Evolutionary conservation across 139 green algal species (phyloP).

Genomic region (Micractinium conductrix): DNA sequence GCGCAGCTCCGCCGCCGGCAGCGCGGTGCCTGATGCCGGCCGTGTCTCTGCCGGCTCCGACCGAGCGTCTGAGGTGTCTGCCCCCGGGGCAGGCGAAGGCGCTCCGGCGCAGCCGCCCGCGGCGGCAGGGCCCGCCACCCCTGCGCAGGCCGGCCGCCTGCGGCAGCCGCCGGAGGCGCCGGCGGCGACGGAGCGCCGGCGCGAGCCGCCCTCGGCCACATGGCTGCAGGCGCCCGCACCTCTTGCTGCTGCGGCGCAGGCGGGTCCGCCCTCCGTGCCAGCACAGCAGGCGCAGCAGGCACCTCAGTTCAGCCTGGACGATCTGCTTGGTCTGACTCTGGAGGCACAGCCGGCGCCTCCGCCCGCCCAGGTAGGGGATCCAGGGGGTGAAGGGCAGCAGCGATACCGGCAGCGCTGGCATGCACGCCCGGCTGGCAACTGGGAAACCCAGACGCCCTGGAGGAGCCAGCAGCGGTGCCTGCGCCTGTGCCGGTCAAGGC

Average conservation of each 20-base stretch:
- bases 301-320: conserved; percentile 3
- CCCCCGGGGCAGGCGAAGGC: too few relatives aligned
- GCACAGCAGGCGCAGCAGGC: background rate
- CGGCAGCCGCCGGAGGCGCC: background rate
- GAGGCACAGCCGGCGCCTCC: background rate
- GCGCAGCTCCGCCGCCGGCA: background rate
- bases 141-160: background rate
- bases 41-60: background rate
- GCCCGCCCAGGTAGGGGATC: background rate
- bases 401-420: too few relatives aligned
- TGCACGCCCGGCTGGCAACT: too few relatives aligned
- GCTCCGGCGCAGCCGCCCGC: background rate
- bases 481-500: too few relatives aligned
- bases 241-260: too few relatives aligned
- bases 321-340: conserved; percentile 2
- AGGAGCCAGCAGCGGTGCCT: too few relatives aligned
- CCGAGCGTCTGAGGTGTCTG: background rate
- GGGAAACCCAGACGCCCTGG: too few relatives aligned
- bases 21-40: background rate
- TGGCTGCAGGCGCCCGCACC: background rate
- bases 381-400: too few relatives aligned
- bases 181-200: background rate
- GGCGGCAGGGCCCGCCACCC: background rate
- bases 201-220: too few relatives aligned
- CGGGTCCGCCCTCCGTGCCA: background rate